Percentiles rank a stretch among this genome's conserved stretches.
These are phyloP conservation scores for Colletotrichum chrysophilum DNA, from an alignment of 2,329 filamentous ascomycete species.

Conservation along the genomic window DNA sequence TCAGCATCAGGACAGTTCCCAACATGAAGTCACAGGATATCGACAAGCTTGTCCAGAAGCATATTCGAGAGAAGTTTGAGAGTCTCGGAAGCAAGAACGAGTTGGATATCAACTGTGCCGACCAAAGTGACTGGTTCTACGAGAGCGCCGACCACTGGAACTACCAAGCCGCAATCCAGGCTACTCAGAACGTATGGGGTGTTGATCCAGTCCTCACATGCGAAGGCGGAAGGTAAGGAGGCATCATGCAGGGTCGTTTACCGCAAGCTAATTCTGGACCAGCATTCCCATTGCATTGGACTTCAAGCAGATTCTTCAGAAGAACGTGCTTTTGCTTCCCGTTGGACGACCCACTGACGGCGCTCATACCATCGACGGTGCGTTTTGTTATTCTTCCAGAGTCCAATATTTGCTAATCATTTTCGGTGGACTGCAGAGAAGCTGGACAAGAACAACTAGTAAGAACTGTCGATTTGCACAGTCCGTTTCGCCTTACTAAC, in stretches of 20 bases:
- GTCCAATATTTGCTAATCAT: neutral
- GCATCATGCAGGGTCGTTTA: neutral
- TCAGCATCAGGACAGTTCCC: constrained; percentile 95
- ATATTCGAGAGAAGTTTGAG: constrained; percentile 82
- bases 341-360: constrained; percentile 98
- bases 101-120: constrained; percentile 79
- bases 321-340: constrained; percentile 93
- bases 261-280: neutral
- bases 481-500: neutral
- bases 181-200: constrained; percentile 91
- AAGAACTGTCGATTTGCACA: neutral
- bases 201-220: constrained; percentile 93
- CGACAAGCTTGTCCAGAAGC: constrained; percentile 82
- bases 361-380: constrained; percentile 92
- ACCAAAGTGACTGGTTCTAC: constrained; percentile 98
- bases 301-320: constrained; percentile 95
- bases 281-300: constrained; percentile 97
- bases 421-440: constrained; percentile 67
- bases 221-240: constrained; percentile 82
- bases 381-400: neutral
- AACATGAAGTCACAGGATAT: constrained; percentile 95
- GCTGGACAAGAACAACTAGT: constrained; percentile 91
- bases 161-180: constrained; percentile 91
- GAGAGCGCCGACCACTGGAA: constrained; percentile 99
- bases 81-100: constrained; percentile 93